A percentile compares a stretch with the other conserved stretches of the same genome.
Evolutionary conservation across 2,329 filamentous ascomycete genomes (phyloP).

Genomic region (Chaetomiaceae sp.): DNA sequence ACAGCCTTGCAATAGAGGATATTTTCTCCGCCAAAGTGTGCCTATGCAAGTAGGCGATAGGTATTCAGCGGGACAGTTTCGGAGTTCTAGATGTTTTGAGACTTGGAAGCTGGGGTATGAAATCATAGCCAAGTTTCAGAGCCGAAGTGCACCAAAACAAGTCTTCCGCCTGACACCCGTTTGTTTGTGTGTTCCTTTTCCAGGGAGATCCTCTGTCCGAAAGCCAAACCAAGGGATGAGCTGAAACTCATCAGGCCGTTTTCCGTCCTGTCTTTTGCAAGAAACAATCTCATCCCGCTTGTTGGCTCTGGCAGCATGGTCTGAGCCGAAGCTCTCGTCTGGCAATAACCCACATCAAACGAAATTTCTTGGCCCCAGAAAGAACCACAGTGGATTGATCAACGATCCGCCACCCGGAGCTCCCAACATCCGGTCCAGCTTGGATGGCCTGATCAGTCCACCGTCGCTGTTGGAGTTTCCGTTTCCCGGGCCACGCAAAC

Average conservation of each 20-base stretch:
- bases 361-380: slow-evolving; percentile 16
- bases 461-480: not conserved
- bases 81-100: not conserved
- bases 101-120: slow-evolving; percentile 15
- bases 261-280: not conserved
- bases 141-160: not conserved
- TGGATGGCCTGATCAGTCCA: slow-evolving; percentile 25
- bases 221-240: not conserved
- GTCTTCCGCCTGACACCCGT: not conserved
- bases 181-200: not conserved
- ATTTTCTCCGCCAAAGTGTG: too few species aligned
- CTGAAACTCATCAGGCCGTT: not conserved
- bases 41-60: slow-evolving; percentile 6
- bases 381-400: slow-evolving; percentile 8
- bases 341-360: slow-evolving; percentile 18
- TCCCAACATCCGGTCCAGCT: slow-evolving; percentile 20
- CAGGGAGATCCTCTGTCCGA: not conserved
- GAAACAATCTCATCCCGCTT: not conserved
- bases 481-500: slow-evolving; percentile 11
- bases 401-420: slow-evolving; percentile 18
- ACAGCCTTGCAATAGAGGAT: too few species aligned
- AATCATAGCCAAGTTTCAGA: slow-evolving; percentile 17
- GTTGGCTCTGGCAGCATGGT: slow-evolving; percentile 15
- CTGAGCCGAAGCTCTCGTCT: slow-evolving; percentile 15
- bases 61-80: not conserved